A percentile compares a stretch with the other conserved stretches of the same genome.
These are phyloP conservation scores for Penicillium dipodomyicola DNA, from an alignment of 495 filamentous ascomycete species.

Conservation along the genomic window DNA sequence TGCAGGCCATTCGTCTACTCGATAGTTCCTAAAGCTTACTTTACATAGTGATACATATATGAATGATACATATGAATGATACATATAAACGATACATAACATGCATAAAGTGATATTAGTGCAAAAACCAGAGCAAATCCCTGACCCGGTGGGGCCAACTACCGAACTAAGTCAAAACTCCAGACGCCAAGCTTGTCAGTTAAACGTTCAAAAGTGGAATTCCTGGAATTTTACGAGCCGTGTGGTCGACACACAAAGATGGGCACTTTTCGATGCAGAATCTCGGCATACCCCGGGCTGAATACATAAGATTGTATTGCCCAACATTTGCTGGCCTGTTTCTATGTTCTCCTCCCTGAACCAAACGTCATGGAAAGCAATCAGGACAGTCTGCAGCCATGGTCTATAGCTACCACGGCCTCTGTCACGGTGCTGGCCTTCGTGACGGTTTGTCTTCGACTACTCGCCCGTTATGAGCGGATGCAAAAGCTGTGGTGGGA, in stretches of 20 bases:
- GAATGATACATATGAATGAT: too few relatives aligned
- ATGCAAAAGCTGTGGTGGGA: slow-evolving; percentile 40
- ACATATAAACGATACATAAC: too few relatives aligned
- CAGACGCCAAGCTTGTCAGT: neutral
- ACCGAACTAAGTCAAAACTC: neutral
- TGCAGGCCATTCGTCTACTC: neutral
- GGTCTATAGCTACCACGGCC: slow-evolving; percentile 33
- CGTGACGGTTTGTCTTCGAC: slow-evolving; percentile 31
- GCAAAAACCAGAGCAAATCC: neutral
- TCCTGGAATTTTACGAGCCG: neutral
- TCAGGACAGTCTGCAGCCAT: slow-evolving; percentile 28
- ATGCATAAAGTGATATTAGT: neutral
- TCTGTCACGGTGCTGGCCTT: slow-evolving; percentile 34
- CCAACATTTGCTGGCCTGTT: neutral
- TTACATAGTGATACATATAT: too few relatives aligned
- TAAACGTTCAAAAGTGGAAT: neutral
- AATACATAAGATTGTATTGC: neutral
- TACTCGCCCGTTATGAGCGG: slow-evolving; percentile 31
- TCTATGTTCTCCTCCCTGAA: neutral
- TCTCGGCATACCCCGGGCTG: neutral
- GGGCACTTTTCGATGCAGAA: neutral
- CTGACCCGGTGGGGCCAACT: neutral
- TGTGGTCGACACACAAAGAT: neutral
- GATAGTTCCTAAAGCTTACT: neutral
- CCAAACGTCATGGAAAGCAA: neutral